These are phyloP conservation scores for Aspergillus pseudoglaucus DNA, from an alignment of 2,329 filamentous ascomycete species.

Conservation along the genomic window DNA sequence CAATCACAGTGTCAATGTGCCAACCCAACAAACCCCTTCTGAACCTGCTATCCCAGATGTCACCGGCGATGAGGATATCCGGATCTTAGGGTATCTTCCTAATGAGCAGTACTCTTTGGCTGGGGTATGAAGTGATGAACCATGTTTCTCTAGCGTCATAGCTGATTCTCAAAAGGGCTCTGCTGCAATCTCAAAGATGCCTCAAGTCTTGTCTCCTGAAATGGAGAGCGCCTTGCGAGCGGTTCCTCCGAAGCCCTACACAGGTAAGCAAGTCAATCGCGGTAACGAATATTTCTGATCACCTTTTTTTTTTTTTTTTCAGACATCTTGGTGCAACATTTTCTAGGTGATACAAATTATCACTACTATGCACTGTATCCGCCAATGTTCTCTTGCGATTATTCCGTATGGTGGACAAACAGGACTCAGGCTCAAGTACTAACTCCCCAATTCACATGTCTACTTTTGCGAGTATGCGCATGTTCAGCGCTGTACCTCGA, in stretches of 20 bases:
- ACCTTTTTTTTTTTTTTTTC: too few species aligned
- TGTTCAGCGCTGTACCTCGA: conserved; percentile 41
- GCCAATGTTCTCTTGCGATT: conserved; percentile 40
- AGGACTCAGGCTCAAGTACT: conserved; percentile 28
- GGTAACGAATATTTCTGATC: neutral
- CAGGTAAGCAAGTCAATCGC: conserved; percentile 16
- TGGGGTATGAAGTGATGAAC: neutral
- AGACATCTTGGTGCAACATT: conserved; percentile 45
- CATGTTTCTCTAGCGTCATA: too few species aligned
- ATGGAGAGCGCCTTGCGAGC: conserved; percentile 24
- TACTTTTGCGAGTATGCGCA: conserved; percentile 43
- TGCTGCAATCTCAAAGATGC: conserved; percentile 6
- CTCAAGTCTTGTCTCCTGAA: conserved; percentile 18
- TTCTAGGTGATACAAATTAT: conserved; percentile 40
- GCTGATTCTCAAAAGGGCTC: conserved; percentile 1
- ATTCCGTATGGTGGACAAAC: conserved; percentile 42
- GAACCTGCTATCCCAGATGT: neutral
- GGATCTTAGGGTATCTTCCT: conserved; percentile 13
- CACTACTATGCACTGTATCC: conserved; percentile 44
- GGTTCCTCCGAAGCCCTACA: conserved; percentile 35
- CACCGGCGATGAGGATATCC: conserved; percentile 8
- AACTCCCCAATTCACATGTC: conserved; percentile 41
- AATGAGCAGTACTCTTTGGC: conserved; percentile 1
- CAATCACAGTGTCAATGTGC: neutral
- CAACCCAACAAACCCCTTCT: neutral